A percentile compares a stretch with the other conserved stretches of the same genome.
Evolutionary conservation across 2,329 filamentous ascomycete genomes (phyloP).

Genomic region (Neofusicoccum parvum): DNA sequence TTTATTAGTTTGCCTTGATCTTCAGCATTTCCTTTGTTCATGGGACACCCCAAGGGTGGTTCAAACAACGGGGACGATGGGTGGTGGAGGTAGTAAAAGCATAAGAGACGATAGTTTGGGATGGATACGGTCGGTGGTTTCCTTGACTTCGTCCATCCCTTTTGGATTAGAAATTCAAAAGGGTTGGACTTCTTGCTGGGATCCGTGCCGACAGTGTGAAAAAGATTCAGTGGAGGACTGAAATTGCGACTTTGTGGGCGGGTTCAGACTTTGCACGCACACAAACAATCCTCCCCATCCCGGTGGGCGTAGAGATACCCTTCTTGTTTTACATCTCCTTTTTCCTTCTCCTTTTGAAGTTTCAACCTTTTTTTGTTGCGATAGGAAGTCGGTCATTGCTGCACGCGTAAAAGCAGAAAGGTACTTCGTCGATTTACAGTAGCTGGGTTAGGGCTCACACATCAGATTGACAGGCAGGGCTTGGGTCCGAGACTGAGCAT

Average conservation of each 20-base stretch:
- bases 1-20: constrained; percentile 5
- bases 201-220: not conserved
- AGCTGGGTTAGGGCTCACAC: not conserved
- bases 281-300: constrained; percentile 17
- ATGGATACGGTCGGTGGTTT: constrained; percentile 19
- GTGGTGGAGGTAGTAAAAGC: constrained; percentile 15
- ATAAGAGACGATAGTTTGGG: constrained; percentile 8
- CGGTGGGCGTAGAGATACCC: constrained; percentile 23
- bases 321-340: constrained; percentile 19
- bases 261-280: not conserved
- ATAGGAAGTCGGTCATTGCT: constrained; percentile 15
- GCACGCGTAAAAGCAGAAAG: constrained; percentile 13
- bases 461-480: constrained; percentile 19
- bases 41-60: not conserved
- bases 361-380: constrained; percentile 5
- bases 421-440: not conserved
- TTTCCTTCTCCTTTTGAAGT: not conserved
- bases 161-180: constrained; percentile 20
- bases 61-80: not conserved
- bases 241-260: constrained; percentile 20
- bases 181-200: constrained; percentile 8
- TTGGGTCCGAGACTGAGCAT: constrained; percentile 19
- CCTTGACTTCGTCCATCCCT: constrained; percentile 6
- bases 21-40: constrained; percentile 21
- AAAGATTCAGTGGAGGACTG: constrained; percentile 8